A percentile compares a stretch with the other conserved stretches of the same genome.
phyloP scores from a whole-genome alignment of 2,329 filamentous ascomycete genomes.

The Phyllosticta paracitricarpa region DNA sequence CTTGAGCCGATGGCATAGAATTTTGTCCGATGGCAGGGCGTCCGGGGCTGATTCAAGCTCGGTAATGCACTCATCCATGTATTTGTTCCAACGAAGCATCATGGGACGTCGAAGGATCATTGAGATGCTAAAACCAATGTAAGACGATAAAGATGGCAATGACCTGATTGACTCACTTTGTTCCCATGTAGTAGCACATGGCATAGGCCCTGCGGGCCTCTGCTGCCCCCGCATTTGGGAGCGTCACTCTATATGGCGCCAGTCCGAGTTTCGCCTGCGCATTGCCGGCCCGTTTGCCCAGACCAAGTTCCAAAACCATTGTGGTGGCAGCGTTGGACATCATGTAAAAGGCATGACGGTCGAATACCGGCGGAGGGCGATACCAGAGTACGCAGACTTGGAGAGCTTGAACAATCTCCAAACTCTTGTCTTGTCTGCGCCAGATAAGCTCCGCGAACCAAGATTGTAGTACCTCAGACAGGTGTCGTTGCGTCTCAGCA shows the following conservation, averaged over 20 bases:
- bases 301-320: slow-evolving; percentile 75
- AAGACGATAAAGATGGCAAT: slow-evolving; percentile 3
- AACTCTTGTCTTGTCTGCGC: slow-evolving; percentile 64
- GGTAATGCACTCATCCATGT: slow-evolving; percentile 53
- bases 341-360: slow-evolving; percentile 85
- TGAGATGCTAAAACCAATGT: slow-evolving; percentile 35
- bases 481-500: slow-evolving; percentile 47
- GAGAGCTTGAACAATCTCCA: slow-evolving; percentile 74
- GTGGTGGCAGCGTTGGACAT: slow-evolving; percentile 70
- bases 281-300: slow-evolving; percentile 50
- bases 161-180: slow-evolving; percentile 31
- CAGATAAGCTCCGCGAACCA: slow-evolving; percentile 66
- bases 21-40: slow-evolving; percentile 45
- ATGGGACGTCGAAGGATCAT: slow-evolving; percentile 50
- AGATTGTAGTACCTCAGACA: slow-evolving; percentile 62
- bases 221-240: slow-evolving; percentile 41
- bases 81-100: slow-evolving; percentile 50
- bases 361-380: slow-evolving; percentile 69
- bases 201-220: slow-evolving; percentile 51
- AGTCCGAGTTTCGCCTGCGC: slow-evolving; percentile 28
- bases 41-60: slow-evolving; percentile 47
- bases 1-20: slow-evolving; percentile 48
- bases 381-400: slow-evolving; percentile 76
- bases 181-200: slow-evolving; percentile 48
- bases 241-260: slow-evolving; percentile 23